Percentiles rank a stretch among this genome's conserved stretches.
Evolutionary conservation across 2,329 filamentous ascomycete species (phyloP).

Genomic region (Aspergillus sp.): DNA sequence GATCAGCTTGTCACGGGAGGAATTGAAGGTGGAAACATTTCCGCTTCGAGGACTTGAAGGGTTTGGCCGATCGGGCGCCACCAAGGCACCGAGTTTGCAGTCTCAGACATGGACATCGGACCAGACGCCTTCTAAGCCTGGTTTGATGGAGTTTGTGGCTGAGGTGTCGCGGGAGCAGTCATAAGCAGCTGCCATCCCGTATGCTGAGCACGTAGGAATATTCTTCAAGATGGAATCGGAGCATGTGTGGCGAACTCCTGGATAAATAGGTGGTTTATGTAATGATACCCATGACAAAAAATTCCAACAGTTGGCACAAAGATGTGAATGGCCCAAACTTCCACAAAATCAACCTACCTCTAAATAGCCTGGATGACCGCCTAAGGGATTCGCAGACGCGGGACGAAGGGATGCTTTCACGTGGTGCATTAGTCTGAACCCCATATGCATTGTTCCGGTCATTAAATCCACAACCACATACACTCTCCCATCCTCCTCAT

Average conservation of each 20-base stretch:
- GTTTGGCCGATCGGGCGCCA: constrained; percentile 11
- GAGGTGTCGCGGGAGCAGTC: constrained; percentile 17
- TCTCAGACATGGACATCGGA: constrained; percentile 29
- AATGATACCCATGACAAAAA: neutral
- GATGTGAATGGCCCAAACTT: neutral
- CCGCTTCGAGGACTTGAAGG: constrained; percentile 22
- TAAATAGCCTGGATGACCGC: neutral
- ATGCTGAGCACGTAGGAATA: no score
- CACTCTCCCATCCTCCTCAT: no score
- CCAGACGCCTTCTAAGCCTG: constrained; percentile 5
- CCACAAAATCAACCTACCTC: neutral
- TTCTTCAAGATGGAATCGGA: no score
- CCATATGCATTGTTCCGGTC: no score
- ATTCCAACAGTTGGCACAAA: neutral
- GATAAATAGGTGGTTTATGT: neutral
- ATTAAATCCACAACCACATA: no score
- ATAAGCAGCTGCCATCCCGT: neutral
- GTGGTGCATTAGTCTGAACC: neutral
- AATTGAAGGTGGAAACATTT: constrained; percentile 28
- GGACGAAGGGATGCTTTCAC: neutral
- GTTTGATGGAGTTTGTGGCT: constrained; percentile 32
- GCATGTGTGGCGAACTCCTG: neutral
- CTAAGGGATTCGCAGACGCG: neutral
- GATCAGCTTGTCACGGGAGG: constrained; percentile 30
- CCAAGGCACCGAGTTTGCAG: constrained; percentile 15